Base-by-base conservation (phyloP, 768 basidiomycete genomes). In the Amanita fuliginea region DNA sequence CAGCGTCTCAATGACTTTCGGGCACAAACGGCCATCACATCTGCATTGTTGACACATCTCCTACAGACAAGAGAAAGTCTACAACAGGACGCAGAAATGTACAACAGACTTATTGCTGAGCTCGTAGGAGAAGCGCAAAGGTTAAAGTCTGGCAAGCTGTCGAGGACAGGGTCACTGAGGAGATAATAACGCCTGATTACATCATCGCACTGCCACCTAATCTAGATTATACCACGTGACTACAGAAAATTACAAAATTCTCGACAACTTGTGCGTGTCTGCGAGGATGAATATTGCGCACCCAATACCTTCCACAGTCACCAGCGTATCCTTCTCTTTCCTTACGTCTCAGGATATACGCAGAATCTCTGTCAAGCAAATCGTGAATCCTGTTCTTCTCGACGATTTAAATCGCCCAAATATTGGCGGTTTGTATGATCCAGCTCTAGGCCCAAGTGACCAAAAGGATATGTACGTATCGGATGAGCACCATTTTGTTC, bases 351-450 rank as follows among this genome's bases (percentile, higher is more conserved):
- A 86, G 57, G 94, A 99, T 65, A 76, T 97, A 60, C 80, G 86
- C 40, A 80, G 86, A 51, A 91, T 98, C 60, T 95, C 92, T n/a
- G 95, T 98, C 60, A 94, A 96, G 69, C 91, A 96, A 70, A 86
- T 98, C 54, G 77, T 91, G 47, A 98, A 98, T 64, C 87, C 93
- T 2, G 75, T 86, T 52, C 78, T 99, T 36, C 77, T 98, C 55
- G 93, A 99, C 69, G 91, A 95, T 63, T 70, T 97, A 33, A 93
- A 94, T 63, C 71, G 87, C 56, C 96, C 96, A 2, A 98, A 89
- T 58, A 71, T 77, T 49, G 92, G 91, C 21, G 95, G 93, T 51
- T 72, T 99, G 40, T 99, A 99, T 59, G 96, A 99, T 67, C 88
- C 93, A 36, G 85, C 90, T 21, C 80, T 98, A 35, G 96, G 96